Percentiles rank a stretch among this genome's conserved stretches.
Evolutionary conservation across 208 protist genomes (phyloP).

Genomic region (Borovskyia barvae): DNA sequence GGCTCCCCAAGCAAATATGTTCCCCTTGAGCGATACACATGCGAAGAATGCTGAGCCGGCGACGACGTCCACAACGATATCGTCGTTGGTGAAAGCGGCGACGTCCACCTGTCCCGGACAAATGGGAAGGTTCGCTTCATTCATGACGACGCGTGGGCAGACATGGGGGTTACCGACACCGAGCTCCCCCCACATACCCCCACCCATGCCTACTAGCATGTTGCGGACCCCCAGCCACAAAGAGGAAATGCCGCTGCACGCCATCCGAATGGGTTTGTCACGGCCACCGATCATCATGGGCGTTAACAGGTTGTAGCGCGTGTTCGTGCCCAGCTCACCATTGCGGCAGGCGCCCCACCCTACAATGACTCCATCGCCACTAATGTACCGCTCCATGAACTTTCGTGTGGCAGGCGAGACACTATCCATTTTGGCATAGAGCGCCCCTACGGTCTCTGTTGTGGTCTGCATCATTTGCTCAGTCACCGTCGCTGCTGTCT

Average conservation of each 20-base stretch:
- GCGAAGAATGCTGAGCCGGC: conserved; percentile 64
- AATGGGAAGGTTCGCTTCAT: conserved; percentile 72
- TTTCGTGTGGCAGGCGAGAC: conserved; percentile 12
- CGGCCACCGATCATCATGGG: conserved; percentile 71
- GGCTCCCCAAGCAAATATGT: conserved; percentile 66
- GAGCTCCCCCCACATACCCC: conserved; percentile 77
- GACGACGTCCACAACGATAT: conserved; percentile 55
- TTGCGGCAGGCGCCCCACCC: conserved; percentile 73
- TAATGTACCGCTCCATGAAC: conserved; percentile 53
- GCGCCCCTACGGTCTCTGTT: conserved; percentile 18
- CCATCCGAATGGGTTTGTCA: conserved; percentile 73
- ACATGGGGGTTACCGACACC: conserved; percentile 62
- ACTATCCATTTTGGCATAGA: conserved; percentile 34
- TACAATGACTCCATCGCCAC: conserved; percentile 67
- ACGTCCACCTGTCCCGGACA: conserved; percentile 59
- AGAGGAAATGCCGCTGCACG: conserved; percentile 60
- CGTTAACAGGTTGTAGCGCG: conserved; percentile 62
- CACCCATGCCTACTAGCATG: conserved; percentile 71
- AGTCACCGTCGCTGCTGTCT: no score
- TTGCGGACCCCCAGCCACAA: conserved; percentile 63
- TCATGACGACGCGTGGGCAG: conserved; percentile 52
- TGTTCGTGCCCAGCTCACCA: conserved; percentile 67
- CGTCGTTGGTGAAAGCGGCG: conserved; percentile 22
- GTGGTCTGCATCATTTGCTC: conserved; percentile 3
- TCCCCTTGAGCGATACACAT: conserved; percentile 44